Percentiles rank a stretch among this genome's conserved stretches.
Conservation (phyloP, 2,329 filamentous ascomycete species). For the Penicillium crustosum region DNA sequence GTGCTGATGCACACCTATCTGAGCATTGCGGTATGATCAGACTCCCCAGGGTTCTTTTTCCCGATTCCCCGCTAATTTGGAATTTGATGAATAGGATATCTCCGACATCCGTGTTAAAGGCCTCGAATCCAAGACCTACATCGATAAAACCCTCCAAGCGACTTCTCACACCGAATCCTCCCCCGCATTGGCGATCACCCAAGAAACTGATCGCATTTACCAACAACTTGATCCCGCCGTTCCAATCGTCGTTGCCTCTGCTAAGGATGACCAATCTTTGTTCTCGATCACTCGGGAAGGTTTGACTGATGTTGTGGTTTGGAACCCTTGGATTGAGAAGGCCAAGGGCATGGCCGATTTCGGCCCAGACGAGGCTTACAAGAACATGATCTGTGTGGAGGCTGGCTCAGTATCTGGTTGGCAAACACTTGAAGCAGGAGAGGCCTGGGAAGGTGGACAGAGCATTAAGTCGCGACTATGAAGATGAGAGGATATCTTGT, state of each 20-base stretch:
- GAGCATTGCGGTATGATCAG: conserved; percentile 64
- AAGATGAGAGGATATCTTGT: not conserved
- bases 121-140: conserved; percentile 72
- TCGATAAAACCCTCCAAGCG: conserved; percentile 76
- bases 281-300: conserved; percentile 81
- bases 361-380: conserved; percentile 82
- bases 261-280: conserved; percentile 57
- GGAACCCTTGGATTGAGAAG: conserved; percentile 95
- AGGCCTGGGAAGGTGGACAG: conserved; percentile 65
- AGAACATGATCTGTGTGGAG: conserved; percentile 93
- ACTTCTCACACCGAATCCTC: conserved; percentile 65
- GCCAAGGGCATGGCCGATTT: conserved; percentile 82
- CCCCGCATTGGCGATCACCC: conserved; percentile 65
- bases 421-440: conserved; percentile 80
- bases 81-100: conserved; percentile 65
- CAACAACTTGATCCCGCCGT: conserved; percentile 57
- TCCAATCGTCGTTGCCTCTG: conserved; percentile 37
- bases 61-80: conserved; percentile 13
- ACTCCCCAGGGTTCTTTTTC: not conserved
- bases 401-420: conserved; percentile 79
- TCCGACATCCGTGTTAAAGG: conserved; percentile 69
- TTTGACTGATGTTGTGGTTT: conserved; percentile 84
- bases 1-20: conserved; percentile 90
- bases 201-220: conserved; percentile 89
- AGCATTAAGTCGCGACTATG: conserved; percentile 49